Evolutionary conservation across 192 early-diverging fungal species (phyloP), one percentile per base, ranked within the genome.

Genomic region (Polychytrium aggregatum): DNA sequence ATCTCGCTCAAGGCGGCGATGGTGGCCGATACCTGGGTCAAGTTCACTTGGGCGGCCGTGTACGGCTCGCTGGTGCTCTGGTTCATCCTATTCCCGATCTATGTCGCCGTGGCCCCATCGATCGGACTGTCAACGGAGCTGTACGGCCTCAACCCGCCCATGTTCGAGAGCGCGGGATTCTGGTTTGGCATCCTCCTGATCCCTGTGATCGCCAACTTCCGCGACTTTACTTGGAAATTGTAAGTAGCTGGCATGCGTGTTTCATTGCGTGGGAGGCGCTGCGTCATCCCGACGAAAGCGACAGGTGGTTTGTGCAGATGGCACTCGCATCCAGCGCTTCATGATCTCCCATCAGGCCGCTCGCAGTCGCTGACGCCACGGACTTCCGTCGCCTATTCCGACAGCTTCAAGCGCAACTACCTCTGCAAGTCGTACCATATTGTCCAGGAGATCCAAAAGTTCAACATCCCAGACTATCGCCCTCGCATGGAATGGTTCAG

Each of bases 361-460:
- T n/a, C n/a, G n/a, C n/a, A n/a, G n/a, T n/a, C n/a, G 26, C 45
- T 16, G 37, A 25, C 27, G 14, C 21, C 25, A 28, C 8, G 8
- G 0, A 16, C 31, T 17, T 21, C 29, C 37, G 44, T 45, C 41
- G 29, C 16, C 44, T 11, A 35, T 39, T 39, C 44, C 38, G 37
- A 34, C 65, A 88, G 86, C 63, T 67, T 71, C 52, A 82, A 83
- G 56, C 80, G 91, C 33, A 86, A 86, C 67, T 87, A 85, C 59
- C 61, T 72, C 27, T 79, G 92, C 20, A 53, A 80, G 43, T 72
- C 84, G 11, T 97, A 97, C 63, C 96, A 99, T 59, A 88, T 92
- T 59, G 86, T 96, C 37, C 93, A 97, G 68, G 96, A 99, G 69
- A 99, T 99, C 50, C 87, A 97, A 66, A 96, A 95, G 67, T 90